Base-by-base conservation (phyloP, 352 stramenopile genomes). In the Phytophthora sp. region DNA sequence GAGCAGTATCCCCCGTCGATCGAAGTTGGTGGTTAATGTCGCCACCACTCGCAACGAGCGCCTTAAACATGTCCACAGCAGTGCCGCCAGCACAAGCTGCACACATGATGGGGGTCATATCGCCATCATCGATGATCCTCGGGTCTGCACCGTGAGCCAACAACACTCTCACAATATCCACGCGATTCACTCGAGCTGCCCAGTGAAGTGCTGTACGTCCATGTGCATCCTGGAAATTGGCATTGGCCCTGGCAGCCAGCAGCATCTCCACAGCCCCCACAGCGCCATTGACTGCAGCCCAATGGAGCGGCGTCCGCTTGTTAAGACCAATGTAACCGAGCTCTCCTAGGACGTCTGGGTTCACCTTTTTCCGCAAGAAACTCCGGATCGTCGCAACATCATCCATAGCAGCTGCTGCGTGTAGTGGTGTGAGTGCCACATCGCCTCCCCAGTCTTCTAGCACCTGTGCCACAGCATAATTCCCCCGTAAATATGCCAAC, bases 371-470 rank as follows among this genome's bases (percentile, higher is more conserved):
- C 5, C 81, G 77, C 27, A 94, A 45, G 16, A 85, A 82, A 13
- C 79, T 74, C 16, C 80, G 74, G 46, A 94, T 86, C 20, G 73
- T 76, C 16, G 45, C 57, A 11, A 83, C 84, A 44, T 95, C 74
- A 61, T 89, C 80, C 71, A 89, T 90, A 0, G 85, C 87, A 15
- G 87, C 87, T 8, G 84, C 86, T 2, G 84, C 78, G 49, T 95
- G 86, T n/a, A 95, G 63, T 4, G 86, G 86, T 4, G 86, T 93
- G 0, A 95, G 71, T 8, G 86, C 84, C 9, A 95, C 75, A 26
- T 95, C 86, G 2, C 84, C 82, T 20, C 86, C 86, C 86, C 84
- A 95, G 64, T 95, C 86, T 46, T 95, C 86, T 0, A 95, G 65
- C 23, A 91, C 82, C 41, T 91, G 80, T 1, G 84, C 86, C 9